Evolutionary conservation across 140 eudicot species (phyloP), one percentile per base, ranked within the genome.

Genomic region (Stevia rebaudiana): DNA sequence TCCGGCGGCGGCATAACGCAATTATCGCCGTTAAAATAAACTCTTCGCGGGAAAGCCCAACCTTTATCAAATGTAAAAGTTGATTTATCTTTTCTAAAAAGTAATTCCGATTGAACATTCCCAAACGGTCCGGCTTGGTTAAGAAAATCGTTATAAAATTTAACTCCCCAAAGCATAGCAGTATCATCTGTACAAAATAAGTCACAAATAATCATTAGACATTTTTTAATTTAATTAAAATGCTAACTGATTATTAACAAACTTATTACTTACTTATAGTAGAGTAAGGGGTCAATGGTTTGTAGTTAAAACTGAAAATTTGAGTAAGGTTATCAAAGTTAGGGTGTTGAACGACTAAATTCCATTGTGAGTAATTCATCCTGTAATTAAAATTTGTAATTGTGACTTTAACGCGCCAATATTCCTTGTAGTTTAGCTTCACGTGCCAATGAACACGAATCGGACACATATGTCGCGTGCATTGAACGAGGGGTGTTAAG

Each of bases 1-100:
- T 92, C 96, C 0, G 96, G 96, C 35, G 96, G 96, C 18, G 98
- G 98, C 98, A 92, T 92, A 39, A 88, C 96, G 37, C 98, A 92
- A 61, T 79, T 85, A 61, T 92, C 98, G 7, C 98, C 96, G 25
- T 85, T 88, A 73, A 92, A 88, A 65, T 85, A 88, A 55, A 94
- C 72, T 68, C 99, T 85, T 10, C 86, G 78, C 12, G 99, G 99
- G 28, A 94, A 94, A 31, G 90, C 98, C 99, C 97, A 94, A 6
- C 99, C 97, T 57, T 88, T 83, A 8, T 83, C 89, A 2, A 85
- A 94, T 1, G 99, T 88, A 69, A 88, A 94, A 51, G 88, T 81
- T 0, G 84, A 21, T 51, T 62, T 51, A 50, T 88, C 99, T 73
- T 92, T 88, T 0, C 77, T 70, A 74, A 92, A 86, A 19, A 88